phyloP scores from a whole-genome alignment of 2,329 filamentous ascomycete genomes.

The Colletotrichum tropicale region DNA sequence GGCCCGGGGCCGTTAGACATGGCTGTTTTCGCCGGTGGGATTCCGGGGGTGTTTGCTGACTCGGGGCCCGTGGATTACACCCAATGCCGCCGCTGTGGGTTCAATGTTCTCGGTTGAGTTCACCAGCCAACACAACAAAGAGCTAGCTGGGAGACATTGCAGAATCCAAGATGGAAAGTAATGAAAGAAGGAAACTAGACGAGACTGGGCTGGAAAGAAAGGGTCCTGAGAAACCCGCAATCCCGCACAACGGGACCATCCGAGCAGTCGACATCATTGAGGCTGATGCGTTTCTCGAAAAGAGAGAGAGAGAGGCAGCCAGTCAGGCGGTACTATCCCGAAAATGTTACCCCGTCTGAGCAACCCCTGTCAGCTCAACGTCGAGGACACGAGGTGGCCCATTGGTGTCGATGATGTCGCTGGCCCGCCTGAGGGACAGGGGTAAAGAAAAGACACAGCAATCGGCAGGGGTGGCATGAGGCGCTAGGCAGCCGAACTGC shows the following conservation, averaged over 20 bases:
- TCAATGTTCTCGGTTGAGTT: not conserved
- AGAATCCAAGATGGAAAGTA: not conserved
- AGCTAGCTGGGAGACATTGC: not conserved
- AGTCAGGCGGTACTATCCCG: not conserved
- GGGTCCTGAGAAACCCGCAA: not conserved
- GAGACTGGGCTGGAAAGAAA: not conserved
- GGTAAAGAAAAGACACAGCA: not conserved
- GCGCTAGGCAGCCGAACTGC: conserved; percentile 9
- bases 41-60: not conserved
- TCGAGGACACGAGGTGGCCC: not conserved
- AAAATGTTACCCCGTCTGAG: not conserved
- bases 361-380: not conserved
- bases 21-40: not conserved
- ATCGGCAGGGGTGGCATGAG: not conserved
- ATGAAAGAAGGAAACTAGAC: not conserved
- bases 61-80: not conserved
- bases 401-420: not conserved
- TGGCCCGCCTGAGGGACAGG: not conserved
- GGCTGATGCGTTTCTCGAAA: conserved; percentile 1
- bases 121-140: not conserved
- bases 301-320: conserved; percentile 11
- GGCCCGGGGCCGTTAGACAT: not conserved
- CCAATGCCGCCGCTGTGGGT: not conserved
- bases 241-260: not conserved
- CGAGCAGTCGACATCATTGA: not conserved